phyloP scores from a whole-genome alignment of 768 basidiomycete genomes.

The Russula emetica region DNA sequence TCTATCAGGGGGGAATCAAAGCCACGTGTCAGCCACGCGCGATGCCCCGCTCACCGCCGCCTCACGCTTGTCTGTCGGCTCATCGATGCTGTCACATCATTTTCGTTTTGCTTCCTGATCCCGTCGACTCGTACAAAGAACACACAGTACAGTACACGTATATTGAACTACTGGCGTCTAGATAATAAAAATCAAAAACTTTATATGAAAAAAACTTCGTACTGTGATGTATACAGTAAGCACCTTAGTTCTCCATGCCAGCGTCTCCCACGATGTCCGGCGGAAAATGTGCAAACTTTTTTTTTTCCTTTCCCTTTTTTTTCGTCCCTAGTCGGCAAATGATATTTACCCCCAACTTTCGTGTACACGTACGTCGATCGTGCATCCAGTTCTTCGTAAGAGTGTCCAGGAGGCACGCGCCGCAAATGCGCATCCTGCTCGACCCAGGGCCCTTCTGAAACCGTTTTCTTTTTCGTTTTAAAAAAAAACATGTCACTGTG shows the following conservation, averaged over 20 bases:
- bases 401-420: background rate
- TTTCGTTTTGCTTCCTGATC: slow-evolving; percentile 14
- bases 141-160: background rate
- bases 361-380: background rate
- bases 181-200: background rate
- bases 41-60: background rate
- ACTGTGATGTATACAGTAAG: background rate
- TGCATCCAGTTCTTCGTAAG: background rate
- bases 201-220: background rate
- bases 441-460: background rate
- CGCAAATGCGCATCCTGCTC: slow-evolving; percentile 3
- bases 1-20: background rate
- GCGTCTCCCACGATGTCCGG: background rate
- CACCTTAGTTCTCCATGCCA: no score
- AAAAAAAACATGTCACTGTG: background rate
- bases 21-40: slow-evolving; percentile 16
- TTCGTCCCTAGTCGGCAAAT: slow-evolving; percentile 9
- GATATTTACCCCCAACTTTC: background rate
- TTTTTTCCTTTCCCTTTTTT: background rate
- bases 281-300: background rate
- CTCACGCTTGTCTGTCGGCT: background rate
- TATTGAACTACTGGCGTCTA: background rate
- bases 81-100: background rate
- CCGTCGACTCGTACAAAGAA: slow-evolving; percentile 2
- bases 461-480: background rate